Evolutionary conservation across 768 basidiomycete genomes (phyloP), one percentile per base, ranked within the genome.

Genomic region (Amanita pallidorosea): DNA sequence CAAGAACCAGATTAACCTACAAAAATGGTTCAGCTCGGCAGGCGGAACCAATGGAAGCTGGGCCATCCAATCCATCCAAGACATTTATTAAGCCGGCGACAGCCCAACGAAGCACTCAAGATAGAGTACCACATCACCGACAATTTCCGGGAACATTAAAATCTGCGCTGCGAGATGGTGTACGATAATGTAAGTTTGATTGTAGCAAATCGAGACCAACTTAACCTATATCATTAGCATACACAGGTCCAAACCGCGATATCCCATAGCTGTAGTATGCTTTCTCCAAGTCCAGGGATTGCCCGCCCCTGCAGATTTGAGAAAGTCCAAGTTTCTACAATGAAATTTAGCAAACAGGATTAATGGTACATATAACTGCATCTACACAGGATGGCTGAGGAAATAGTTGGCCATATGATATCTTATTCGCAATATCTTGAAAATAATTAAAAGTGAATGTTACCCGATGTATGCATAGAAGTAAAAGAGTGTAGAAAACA

Each of bases 311-410:
- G 47, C 25, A 38, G 47, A 15, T n/a, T 17, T 18, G 12, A 50
- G 41, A 33, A 31, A 17, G 8, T 25, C 15, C 18, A 43, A 43
- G 15, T 41, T 34, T 45, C 27, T 51, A 36, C 42, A 51, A 37
- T 29, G 42, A 48, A 51, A 33, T 50, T 29, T 50, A 44, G 50
- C 42, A 51, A 18, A n/a, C 23, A 45, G 31, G 47, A 35, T 25
- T 42, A 51, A 54, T 47, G 49, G 49, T 48, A 45, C 48, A 55
- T 25, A 34, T 48, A 53, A 36, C 55, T 55, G 34, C 53, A 56
- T 44, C 58, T 51, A 44, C 57, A 58, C 41, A 54, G 57, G 1
- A 63, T 60, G 54, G 33, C 49, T 27, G 27, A 45, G 34, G n/a
- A 45, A 45, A 37, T 37, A 36, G 36, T 11, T 38, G 47, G 25